Conservation (phyloP, 1,284 basidiomycete species). For the Calocybe gambosa region DNA sequence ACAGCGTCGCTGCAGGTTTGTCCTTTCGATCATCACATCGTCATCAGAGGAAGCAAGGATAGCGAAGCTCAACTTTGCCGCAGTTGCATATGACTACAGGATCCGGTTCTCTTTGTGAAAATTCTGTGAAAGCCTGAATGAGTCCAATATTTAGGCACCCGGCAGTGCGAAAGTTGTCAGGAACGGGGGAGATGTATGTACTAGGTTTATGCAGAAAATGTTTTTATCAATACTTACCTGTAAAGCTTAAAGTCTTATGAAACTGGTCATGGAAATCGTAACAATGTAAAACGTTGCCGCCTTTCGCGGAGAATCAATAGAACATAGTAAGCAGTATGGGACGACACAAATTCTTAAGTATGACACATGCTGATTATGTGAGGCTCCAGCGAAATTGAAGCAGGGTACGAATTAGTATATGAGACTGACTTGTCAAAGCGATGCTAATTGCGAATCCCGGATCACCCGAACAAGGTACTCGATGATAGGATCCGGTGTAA, state of each 20-base stretch:
- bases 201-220: neutral
- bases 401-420: no score
- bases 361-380: neutral
- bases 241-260: neutral
- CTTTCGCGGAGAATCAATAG: neutral
- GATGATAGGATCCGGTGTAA: neutral
- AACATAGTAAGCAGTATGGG: neutral
- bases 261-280: neutral
- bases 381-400: neutral
- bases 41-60: neutral
- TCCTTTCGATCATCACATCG: neutral
- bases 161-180: neutral
- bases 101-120: neutral
- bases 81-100: neutral
- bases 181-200: neutral
- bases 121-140: neutral
- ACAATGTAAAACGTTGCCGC: neutral
- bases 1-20: neutral
- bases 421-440: no score
- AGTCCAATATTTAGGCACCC: neutral
- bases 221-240: neutral
- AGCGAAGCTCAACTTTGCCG: constrained; percentile 1
- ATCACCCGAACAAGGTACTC: neutral
- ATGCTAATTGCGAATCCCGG: neutral
- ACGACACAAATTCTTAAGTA: neutral